A percentile compares a stretch with the other conserved stretches of the same genome.
phyloP scores from a whole-genome alignment of 73 alveolate genomes.

The Tetrahymena thermophila region DNA sequence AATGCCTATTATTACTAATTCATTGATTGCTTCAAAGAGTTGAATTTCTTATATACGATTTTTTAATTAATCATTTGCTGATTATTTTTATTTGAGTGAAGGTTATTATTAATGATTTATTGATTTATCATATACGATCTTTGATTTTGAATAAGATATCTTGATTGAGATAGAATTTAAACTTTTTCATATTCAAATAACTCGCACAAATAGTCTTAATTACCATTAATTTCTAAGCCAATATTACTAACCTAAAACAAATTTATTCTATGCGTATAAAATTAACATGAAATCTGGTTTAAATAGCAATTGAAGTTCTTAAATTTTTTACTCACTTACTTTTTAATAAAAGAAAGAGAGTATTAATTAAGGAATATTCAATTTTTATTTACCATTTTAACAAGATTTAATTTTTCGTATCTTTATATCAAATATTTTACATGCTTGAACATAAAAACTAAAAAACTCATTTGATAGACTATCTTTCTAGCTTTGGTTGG shows the following conservation, averaged over 20 bases:
- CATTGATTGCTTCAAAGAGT: too few species aligned
- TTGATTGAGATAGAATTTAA: background rate
- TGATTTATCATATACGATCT: background rate
- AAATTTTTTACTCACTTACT: background rate
- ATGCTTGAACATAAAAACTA: background rate
- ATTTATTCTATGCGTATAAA: background rate
- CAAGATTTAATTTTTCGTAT: background rate
- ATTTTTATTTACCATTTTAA: too few species aligned
- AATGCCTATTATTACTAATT: too few species aligned
- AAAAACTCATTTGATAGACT: background rate
- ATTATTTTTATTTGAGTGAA: too few species aligned
- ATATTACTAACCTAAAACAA: too few species aligned
- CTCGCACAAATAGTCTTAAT: background rate
- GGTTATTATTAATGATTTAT: too few species aligned
- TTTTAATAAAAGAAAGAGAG: background rate
- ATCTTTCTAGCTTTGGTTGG: background rate
- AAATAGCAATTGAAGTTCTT: background rate
- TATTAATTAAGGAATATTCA: too few species aligned
- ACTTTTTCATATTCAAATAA: background rate
- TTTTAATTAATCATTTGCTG: too few species aligned
- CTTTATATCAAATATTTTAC: background rate
- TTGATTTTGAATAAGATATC: background rate
- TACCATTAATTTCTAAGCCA: background rate
- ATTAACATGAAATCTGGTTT: too few species aligned
- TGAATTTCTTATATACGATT: too few species aligned